phyloP scores from a whole-genome alignment of 352 stramenopile genomes.

The Phytophthora quininea region DNA sequence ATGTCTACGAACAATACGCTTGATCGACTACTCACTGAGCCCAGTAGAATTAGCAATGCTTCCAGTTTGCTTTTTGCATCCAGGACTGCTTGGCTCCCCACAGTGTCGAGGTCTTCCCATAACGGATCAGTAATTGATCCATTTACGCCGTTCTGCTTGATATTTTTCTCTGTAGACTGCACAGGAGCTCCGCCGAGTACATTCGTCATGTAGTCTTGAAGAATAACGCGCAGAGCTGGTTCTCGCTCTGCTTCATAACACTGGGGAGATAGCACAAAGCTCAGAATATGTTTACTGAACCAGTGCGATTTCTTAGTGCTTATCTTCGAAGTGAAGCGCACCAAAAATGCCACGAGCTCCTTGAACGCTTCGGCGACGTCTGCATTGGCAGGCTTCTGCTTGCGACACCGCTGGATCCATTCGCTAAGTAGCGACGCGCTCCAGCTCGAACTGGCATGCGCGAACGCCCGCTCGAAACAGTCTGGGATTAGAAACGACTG shows the following conservation, averaged over 20 bases:
- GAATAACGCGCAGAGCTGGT: slow-evolving; percentile 35
- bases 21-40: slow-evolving; percentile 15
- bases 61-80: slow-evolving; percentile 35
- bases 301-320: slow-evolving; percentile 75
- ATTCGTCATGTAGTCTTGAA: slow-evolving; percentile 49
- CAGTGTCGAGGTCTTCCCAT: slow-evolving; percentile 23
- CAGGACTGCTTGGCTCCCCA: slow-evolving; percentile 22
- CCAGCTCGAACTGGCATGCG: slow-evolving; percentile 39
- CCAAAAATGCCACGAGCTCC: slow-evolving; percentile 48
- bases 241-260: slow-evolving; percentile 36
- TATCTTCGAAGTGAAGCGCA: slow-evolving; percentile 51
- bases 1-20: slow-evolving; percentile 46
- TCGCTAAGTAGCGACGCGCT: slow-evolving; percentile 47
- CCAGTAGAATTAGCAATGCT: slow-evolving; percentile 23
- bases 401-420: slow-evolving; percentile 32
- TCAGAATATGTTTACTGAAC: slow-evolving; percentile 74
- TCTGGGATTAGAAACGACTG: slow-evolving; percentile 48
- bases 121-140: slow-evolving; percentile 13
- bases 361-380: slow-evolving; percentile 20
- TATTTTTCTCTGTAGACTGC: slow-evolving; percentile 15
- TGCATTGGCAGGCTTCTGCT: slow-evolving; percentile 8
- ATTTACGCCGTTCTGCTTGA: slow-evolving; percentile 26
- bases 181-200: slow-evolving; percentile 51
- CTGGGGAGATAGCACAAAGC: slow-evolving; percentile 50
- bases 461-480: slow-evolving; percentile 62